Conservation (phyloP, 257 asterid genomes). For the Rubia yunnanensis region DNA sequence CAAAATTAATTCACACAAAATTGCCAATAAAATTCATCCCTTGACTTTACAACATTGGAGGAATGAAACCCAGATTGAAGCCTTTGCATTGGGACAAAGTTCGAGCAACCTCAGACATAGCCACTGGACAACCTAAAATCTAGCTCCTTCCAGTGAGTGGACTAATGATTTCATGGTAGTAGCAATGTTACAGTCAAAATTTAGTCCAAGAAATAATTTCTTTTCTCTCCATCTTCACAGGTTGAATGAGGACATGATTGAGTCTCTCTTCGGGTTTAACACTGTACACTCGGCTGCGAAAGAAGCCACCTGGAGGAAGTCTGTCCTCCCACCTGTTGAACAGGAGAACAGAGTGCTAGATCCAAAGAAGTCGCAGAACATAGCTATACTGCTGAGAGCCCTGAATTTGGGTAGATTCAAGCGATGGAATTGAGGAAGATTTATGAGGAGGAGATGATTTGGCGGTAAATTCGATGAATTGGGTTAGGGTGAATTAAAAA, state of each 20-base stretch:
- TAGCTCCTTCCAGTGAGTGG: slow-evolving; percentile 89
- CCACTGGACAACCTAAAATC: slow-evolving; percentile 89
- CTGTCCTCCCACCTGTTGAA: slow-evolving; percentile 38
- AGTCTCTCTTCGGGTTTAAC: slow-evolving; percentile 77
- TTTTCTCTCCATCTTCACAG: slow-evolving; percentile 27
- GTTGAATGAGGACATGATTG: slow-evolving; percentile 92
- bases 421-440: too few relatives aligned
- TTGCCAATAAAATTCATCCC: too few relatives aligned
- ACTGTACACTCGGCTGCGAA: slow-evolving; percentile 48
- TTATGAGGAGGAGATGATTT: too few relatives aligned
- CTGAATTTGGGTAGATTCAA: slow-evolving; percentile 74
- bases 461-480: too few relatives aligned
- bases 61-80: slow-evolving; percentile 68
- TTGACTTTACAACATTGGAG: too few relatives aligned
- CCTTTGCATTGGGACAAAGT: slow-evolving; percentile 99
- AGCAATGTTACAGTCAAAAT: not conserved
- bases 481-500: too few relatives aligned
- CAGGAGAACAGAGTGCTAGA: slow-evolving; percentile 80
- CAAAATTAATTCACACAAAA: too few relatives aligned
- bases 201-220: slow-evolving; percentile 9
- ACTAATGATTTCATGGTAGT: slow-evolving; percentile 1
- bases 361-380: slow-evolving; percentile 96
- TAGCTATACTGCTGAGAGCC: slow-evolving; percentile 84
- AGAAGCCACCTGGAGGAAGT: slow-evolving; percentile 44
- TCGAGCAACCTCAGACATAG: slow-evolving; percentile 79